Evolutionary conservation across 2,329 filamentous ascomycete genomes (phyloP), one percentile per base, ranked within the genome.

Genomic region (Davidsoniella virescens): DNA sequence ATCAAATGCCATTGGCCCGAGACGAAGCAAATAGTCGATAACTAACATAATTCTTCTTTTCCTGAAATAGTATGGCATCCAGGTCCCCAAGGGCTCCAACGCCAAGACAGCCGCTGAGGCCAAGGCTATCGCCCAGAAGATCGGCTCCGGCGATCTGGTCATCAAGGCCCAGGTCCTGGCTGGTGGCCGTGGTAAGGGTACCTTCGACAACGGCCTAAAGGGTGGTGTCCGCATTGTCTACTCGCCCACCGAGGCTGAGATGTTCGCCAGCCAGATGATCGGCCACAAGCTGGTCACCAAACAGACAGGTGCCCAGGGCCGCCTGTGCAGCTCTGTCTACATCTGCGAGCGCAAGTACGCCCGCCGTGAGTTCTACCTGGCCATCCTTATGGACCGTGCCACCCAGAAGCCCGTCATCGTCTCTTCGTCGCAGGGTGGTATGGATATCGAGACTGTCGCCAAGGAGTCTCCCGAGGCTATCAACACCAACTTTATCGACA

Each of bases 321-420:
- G 92, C 67, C 79, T 94, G 65, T 98, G 92, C 78, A 96, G 85
- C 70, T 78, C 88, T 56, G 92, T 98, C 65, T 96, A 94, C 75
- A 96, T 98, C 66, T 94, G 90, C 71, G 92, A 98, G 78, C 88
- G 92, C 77, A 98, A 98, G 76, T 98, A 95, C 64, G 92, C 92
- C 60, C 87, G 92, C 59, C 84, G 92, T 64, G 92, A 98, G 71
- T 98, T 98, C 75, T 98, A 98, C 75, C 82, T 98, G 53, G 92
- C 92, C 62, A 83, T 98, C 62, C 82, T 98, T 61, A 96, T 98
- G 92, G 92, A 98, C 74, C 87, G 92, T 63, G 79, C 75, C 58
- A 82, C 84, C 47, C 92, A 96, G 72, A 75, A 78, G 57, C 92
- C 92, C 59, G 87, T 96, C 64, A 95, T 98, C 60, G 88, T 98